Base-by-base conservation (phyloP, 2,329 filamentous ascomycete genomes). In the Tolypocladium capitatum region DNA sequence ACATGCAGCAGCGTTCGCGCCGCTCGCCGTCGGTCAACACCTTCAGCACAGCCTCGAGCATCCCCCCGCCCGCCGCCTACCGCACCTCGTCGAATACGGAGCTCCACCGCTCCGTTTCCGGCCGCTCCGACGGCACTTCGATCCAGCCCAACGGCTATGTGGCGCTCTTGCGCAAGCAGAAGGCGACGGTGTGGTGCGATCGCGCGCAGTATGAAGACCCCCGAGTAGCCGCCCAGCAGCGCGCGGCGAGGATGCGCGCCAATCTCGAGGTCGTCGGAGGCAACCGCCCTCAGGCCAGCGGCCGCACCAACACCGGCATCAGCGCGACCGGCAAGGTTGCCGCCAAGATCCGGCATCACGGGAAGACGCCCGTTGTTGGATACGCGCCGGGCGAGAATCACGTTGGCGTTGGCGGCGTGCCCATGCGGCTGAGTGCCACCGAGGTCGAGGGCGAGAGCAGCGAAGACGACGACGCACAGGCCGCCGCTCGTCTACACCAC, bases 171-270 rank as follows among this genome's bases (percentile, higher is more conserved):
- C 81, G 92, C 52, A 91, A 90, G 64, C 92, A 98, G 68, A 97
- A 97, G 65, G 92, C 89, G 31, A 98, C 92, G 0, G 92, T 98
- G 5, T 98, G 92, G 92, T 96, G 90, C 70, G 92, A 97, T 62
- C 84, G 90, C 47, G 79, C 91, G 10, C 92, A 98, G 64, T 82
- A 86, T 52, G 89, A 97, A 66, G 92, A 98, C 63, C 87, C 91
- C 1, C 78, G 88, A 45, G 70, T 92, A 49, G 70, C 84, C 4
- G 89, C 88, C 28, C 84, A 90, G 59, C 89, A 94, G 64, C 80
- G 86, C 49, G 84, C 86, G 34, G 92, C 90, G 49, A 94, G 92
- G 71, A 81, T 86, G 70, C 77, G 89, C 44, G 92, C 92, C 13
- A 83, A 83, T 48, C 80, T 85, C 58, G 89, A 96, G 68, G 83